A percentile compares a stretch with the other conserved stretches of the same genome.
phyloP scores from a whole-genome alignment of 192 early-diverging fungal genomes.

The Entomortierella beljakovae region DNA sequence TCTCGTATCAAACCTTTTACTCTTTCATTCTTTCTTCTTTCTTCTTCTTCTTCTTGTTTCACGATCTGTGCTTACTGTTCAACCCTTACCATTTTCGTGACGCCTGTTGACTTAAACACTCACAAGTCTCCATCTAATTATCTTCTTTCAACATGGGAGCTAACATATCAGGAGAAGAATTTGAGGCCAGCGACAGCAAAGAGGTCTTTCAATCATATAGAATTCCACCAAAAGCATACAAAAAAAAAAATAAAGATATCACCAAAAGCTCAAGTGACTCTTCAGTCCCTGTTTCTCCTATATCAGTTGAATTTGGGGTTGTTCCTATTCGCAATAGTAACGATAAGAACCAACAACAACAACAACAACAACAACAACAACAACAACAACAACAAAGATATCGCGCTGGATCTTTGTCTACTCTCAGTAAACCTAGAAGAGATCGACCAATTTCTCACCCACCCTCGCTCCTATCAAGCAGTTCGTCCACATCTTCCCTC shows the following conservation, averaged over 20 bases:
- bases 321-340: neutral
- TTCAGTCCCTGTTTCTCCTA: conserved; percentile 13
- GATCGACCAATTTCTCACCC: conserved; percentile 43
- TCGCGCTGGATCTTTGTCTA: conserved; percentile 33
- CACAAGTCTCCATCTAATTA: neutral
- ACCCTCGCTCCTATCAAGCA: conserved; percentile 27
- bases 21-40: neutral
- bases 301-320: conserved; percentile 17
- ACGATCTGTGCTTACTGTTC: neutral
- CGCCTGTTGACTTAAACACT: conserved; percentile 7
- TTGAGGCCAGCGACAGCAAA: conserved; percentile 23
- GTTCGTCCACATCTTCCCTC: conserved; percentile 36
- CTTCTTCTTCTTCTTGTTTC: neutral
- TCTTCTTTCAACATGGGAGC: conserved; percentile 24
- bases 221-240: conserved; percentile 49
- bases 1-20: neutral
- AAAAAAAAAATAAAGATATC: conserved; percentile 21
- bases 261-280: conserved; percentile 9
- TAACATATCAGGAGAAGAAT: conserved; percentile 42
- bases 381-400: conserved; percentile 14
- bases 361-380: conserved; percentile 10
- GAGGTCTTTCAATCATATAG: conserved; percentile 53
- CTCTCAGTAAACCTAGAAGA: conserved; percentile 1
- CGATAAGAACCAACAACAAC: neutral
- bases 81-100: neutral